phyloP scores from a whole-genome alignment of 306 rosid genomes.

The Begonia masoniana region DNA sequence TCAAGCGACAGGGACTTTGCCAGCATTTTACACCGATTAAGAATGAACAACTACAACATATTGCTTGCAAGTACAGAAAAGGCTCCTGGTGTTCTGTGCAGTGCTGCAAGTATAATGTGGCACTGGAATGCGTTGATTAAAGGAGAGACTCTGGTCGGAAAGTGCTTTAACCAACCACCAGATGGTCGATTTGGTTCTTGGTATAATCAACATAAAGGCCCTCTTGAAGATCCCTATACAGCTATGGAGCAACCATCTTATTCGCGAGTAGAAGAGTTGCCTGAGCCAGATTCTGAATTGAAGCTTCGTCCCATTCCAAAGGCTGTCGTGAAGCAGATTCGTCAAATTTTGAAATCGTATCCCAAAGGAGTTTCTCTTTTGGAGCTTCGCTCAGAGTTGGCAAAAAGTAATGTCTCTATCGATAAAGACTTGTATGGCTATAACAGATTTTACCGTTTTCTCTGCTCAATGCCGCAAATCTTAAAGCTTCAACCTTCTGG shows the following conservation, averaged over 20 bases:
- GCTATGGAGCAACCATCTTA: slow-evolving; percentile 16
- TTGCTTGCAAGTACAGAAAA: slow-evolving; percentile 46
- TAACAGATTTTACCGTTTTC: slow-evolving; percentile 35
- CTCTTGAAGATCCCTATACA: slow-evolving; percentile 46
- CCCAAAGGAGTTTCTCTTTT: slow-evolving; percentile 42
- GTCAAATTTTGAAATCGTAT: slow-evolving; percentile 22
- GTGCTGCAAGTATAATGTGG: slow-evolving; percentile 94
- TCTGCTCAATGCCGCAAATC: slow-evolving; percentile 32
- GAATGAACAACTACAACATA: slow-evolving; percentile 85
- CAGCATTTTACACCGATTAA: slow-evolving; percentile 49
- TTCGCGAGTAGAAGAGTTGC: slow-evolving; percentile 18
- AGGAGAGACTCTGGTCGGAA: slow-evolving; percentile 60
- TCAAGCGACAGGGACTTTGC: slow-evolving; percentile 75
- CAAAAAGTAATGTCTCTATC: slow-evolving; percentile 14
- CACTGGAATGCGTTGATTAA: slow-evolving; percentile 59
- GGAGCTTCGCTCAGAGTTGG: slow-evolving; percentile 36
- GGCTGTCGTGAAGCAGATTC: slow-evolving; percentile 19
- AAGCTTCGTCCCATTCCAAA: slow-evolving; percentile 26
- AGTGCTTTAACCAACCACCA: slow-evolving; percentile 67
- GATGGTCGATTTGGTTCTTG: slow-evolving; percentile 66
- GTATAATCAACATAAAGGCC: slow-evolving; percentile 54
- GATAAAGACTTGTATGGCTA: slow-evolving; percentile 38
- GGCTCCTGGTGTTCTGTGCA: slow-evolving; percentile 50
- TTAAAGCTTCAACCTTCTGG: slow-evolving; percentile 17
- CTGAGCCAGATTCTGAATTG: slow-evolving; percentile 19